Conservation (phyloP, 352 stramenopile species). For the Globisporangium okanoganense region DNA sequence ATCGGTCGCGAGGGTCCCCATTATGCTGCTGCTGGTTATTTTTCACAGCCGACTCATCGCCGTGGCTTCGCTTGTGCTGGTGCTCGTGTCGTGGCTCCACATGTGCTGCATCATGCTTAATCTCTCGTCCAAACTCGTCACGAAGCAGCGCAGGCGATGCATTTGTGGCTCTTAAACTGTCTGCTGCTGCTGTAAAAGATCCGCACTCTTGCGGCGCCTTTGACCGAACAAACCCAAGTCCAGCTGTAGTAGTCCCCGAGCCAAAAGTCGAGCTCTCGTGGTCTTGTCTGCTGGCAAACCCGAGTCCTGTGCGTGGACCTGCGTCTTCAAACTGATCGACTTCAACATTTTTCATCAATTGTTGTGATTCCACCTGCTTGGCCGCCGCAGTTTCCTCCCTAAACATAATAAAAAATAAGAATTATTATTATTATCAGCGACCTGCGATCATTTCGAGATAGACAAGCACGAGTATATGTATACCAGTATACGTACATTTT, state of each 20-base stretch:
- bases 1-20: not conserved
- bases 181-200: not conserved
- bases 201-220: not conserved
- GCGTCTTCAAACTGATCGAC: conserved; percentile 65
- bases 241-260: not conserved
- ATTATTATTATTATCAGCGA: not conserved
- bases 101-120: not conserved
- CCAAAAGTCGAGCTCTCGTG: not conserved
- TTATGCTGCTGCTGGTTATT: not conserved
- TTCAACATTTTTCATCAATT: not conserved
- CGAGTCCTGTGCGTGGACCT: conserved; percentile 22
- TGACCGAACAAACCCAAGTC: not conserved
- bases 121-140: conserved; percentile 31
- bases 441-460: not conserved
- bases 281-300: conserved; percentile 17
- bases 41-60: not conserved
- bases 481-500: conserved; percentile 62
- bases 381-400: conserved; percentile 61
- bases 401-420: not conserved
- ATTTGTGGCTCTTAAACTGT: not conserved
- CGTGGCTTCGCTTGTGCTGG: not conserved
- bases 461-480: not conserved
- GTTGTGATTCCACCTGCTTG: not conserved
- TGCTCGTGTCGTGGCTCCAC: not conserved
- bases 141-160: not conserved